Evolutionary conservation across 371 early-diverging fungal genomes (phyloP), one percentile per base, ranked within the genome.

Genomic region (Thermomucor indicae-seudaticae): DNA sequence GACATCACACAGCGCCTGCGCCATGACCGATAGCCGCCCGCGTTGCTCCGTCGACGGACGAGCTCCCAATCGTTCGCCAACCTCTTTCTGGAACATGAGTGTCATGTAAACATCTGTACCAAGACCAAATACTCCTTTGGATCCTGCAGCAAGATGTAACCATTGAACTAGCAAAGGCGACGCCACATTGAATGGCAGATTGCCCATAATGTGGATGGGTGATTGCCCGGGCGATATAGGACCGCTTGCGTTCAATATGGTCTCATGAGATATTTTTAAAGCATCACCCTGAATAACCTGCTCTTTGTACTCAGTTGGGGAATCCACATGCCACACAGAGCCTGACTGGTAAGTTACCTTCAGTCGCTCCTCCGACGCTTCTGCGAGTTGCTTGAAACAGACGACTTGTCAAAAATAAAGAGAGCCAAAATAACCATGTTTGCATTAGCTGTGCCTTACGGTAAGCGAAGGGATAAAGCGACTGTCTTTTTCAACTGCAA

Each of bases 1-100:
- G 8, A 81, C 83, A 44, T 85, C 58, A 56, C 88, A 89, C 17
- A 89, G 20, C 25, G 82, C 75, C 60, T 90, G 91, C 2, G 88
- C 70, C 72, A 91, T 79, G 6, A 91, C 78, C 1, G 90, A 85
- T 1, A 91, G 54, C 35, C 92, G 67, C 25, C 91, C 82, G 1
- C 92, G 71, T 24, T 76, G 61, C 1, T 76, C 58, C 22, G 78
- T 76, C 3, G 67, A 70, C 6, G 77, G 65, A 1, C 55, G 53
- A 1, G 90, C 90, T 1, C 58, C 64, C 20, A 91, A 80, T n/a
- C 89, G 72, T 78, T 85, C 70, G 11, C 81, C 92, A 6, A 92
- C 91, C 59, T 92, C 92, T 50, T 82, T 84, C 59, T 92, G 92
- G 67, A 92, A 92, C 91, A 91, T 92, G 23, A 92, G 65, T 12